Percentiles rank a stretch among this genome's conserved stretches.
Evolutionary conservation across 495 filamentous ascomycete species (phyloP).

Genomic region (Neohortaea acidophila): DNA sequence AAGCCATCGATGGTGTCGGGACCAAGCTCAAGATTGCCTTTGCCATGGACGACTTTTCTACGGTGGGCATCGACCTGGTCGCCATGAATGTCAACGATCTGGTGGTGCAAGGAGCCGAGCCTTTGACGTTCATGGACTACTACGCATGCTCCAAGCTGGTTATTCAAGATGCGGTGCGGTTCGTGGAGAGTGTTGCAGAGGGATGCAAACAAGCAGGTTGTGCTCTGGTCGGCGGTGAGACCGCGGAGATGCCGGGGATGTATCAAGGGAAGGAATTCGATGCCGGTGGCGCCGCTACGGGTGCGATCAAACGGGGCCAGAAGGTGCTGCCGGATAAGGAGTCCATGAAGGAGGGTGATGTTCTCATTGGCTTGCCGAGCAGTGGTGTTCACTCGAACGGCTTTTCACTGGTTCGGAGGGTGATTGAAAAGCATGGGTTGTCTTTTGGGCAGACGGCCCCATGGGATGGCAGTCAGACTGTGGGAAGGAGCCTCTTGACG

Average conservation of each 20-base stretch:
- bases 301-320: constrained; percentile 51
- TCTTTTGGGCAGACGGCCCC: constrained; percentile 54
- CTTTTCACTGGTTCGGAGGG: constrained; percentile 81
- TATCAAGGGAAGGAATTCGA: constrained; percentile 76
- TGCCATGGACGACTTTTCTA: constrained; percentile 71
- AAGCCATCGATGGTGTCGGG: constrained; percentile 88
- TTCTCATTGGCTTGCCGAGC: constrained; percentile 67
- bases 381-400: constrained; percentile 88
- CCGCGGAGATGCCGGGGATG: constrained; percentile 92
- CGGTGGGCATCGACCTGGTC: constrained; percentile 84
- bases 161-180: constrained; percentile 55
- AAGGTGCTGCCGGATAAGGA: constrained; percentile 59
- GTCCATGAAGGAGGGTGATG: constrained; percentile 64
- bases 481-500: constrained; percentile 61
- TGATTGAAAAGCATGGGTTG: constrained; percentile 58
- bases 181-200: constrained; percentile 72
- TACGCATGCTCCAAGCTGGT: constrained; percentile 80
- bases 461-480: constrained; percentile 40
- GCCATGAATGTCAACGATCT: constrained; percentile 99
- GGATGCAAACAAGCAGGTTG: constrained; percentile 72
- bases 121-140: constrained; percentile 91
- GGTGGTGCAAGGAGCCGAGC: constrained; percentile 84
- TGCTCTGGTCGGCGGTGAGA: constrained; percentile 88
- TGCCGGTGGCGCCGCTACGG: constrained; percentile 73
- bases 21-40: constrained; percentile 95